These are phyloP conservation scores for Physaria fendleri DNA, from an alignment of 345 rosid species.

Conservation along the genomic window DNA sequence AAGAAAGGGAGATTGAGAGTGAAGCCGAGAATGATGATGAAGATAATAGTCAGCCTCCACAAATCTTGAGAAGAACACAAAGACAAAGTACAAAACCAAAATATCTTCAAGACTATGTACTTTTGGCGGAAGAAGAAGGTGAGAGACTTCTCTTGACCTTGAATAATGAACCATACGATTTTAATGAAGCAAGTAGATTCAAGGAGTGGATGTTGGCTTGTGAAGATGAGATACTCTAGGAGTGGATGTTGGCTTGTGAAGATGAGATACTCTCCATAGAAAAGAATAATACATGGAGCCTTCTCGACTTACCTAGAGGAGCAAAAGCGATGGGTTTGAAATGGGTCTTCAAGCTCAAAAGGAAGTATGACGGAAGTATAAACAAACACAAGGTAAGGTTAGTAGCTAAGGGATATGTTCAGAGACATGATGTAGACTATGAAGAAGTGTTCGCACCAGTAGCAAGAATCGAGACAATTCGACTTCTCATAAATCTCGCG, in stretches of 20 bases:
- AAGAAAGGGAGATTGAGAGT: too few relatives aligned
- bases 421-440: background rate
- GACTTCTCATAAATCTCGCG: background rate
- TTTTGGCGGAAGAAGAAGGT: too few relatives aligned
- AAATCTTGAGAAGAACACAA: too few relatives aligned
- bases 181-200: too few relatives aligned
- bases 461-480: background rate
- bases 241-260: background rate
- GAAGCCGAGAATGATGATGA: too few relatives aligned
- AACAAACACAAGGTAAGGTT: background rate
- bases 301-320: background rate
- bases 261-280: background rate
- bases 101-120: too few relatives aligned
- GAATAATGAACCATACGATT: too few relatives aligned
- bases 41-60: too few relatives aligned
- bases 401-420: background rate
- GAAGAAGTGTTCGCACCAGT: background rate
- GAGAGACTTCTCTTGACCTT: too few relatives aligned
- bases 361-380: background rate
- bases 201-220: too few relatives aligned
- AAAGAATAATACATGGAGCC: background rate
- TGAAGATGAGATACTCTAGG: too few relatives aligned
- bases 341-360: background rate
- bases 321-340: background rate
- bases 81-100: too few relatives aligned